Evolutionary conservation across 2,329 filamentous ascomycete genomes (phyloP).

Genomic region (Davidsoniella virescens): DNA sequence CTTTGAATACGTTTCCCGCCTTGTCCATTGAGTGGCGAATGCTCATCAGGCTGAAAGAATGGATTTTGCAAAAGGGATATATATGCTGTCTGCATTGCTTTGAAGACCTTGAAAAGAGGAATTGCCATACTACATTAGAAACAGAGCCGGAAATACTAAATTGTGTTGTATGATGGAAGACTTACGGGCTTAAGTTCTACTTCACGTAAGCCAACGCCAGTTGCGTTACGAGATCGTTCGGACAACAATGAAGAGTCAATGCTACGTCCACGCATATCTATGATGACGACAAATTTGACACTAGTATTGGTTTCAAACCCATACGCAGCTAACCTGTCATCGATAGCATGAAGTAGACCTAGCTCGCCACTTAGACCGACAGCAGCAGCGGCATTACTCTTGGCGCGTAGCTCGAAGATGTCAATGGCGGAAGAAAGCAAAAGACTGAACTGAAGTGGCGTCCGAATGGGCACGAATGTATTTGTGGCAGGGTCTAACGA

Average conservation of each 20-base stretch:
- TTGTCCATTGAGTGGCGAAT: conserved; percentile 40
- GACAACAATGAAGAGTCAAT: conserved; percentile 20
- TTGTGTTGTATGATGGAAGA: not conserved
- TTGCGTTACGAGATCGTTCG: conserved; percentile 1
- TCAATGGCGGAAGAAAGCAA: conserved; percentile 83
- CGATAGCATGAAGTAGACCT: conserved; percentile 79
- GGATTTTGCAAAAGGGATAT: conserved; percentile 80
- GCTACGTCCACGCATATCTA: conserved; percentile 70
- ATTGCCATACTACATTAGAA: not conserved
- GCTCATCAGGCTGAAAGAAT: conserved; percentile 82
- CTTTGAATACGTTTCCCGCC: conserved; percentile 62
- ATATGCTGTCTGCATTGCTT: conserved; percentile 84
- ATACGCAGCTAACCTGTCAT: conserved; percentile 85
- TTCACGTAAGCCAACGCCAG: conserved; percentile 53
- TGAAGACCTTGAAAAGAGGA: conserved; percentile 39
- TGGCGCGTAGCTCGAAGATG: conserved; percentile 75
- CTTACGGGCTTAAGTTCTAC: conserved; percentile 64
- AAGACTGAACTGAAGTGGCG: conserved; percentile 78
- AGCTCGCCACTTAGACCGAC: conserved; percentile 60
- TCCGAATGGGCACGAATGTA: conserved; percentile 41
- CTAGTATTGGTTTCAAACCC: conserved; percentile 95
- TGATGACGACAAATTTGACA: conserved; percentile 74
- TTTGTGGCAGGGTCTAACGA: conserved; percentile 44
- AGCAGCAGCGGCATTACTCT: conserved; percentile 45
- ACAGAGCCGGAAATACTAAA: not conserved